Evolutionary conservation across 2,329 filamentous ascomycete species (phyloP), one percentile per base, ranked within the genome.

Genomic region (Aspergillus sp.): DNA sequence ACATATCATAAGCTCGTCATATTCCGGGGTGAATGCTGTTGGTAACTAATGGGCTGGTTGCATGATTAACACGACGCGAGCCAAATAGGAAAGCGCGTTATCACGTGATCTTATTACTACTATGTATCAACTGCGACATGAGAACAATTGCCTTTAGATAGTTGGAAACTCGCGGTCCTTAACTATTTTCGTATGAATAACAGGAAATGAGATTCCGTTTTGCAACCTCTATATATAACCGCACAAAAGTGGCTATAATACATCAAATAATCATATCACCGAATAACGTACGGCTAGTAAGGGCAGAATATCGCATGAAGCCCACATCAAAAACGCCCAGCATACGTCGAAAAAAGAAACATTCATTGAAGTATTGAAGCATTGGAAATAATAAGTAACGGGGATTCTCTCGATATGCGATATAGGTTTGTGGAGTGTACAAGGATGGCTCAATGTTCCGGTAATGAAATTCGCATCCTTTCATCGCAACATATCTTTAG

Each of bases 241-340:
- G 56, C 49, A 56, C 39, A 51, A 26, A 47, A 55, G 53, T 56
- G 55, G 61, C 58, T 63, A 63, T 62, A 59, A 49, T 65, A 62
- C 62, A 65, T 59, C 57, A 53, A 59, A 57, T 53, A 42, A 60
- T 60, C 59, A 42, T 57, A 49, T 60, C 59, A 45, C 53, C 48
- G 20, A 60, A 60, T 51, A 57, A 53, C 34, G 44, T 39, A 48
- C 50, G 45, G 39, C 50, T 15, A 57, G 36, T 43, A 55, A 56
- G 48, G 45, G 34, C 53, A 26, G 53, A 56, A 53, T 53, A 36
- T 45, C 48, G 59, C 60, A 59, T 52, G 51, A 62, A 61, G 53
- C 64, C 38, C 61, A 62, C 58, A 63, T 59, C 60, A 63, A 64
- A 54, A 56, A 66, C 60, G 59, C 63, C 48, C 57, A 61, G 56